Evolutionary conservation across 768 basidiomycete genomes (phyloP).

Genomic region (Daedalea quercina): DNA sequence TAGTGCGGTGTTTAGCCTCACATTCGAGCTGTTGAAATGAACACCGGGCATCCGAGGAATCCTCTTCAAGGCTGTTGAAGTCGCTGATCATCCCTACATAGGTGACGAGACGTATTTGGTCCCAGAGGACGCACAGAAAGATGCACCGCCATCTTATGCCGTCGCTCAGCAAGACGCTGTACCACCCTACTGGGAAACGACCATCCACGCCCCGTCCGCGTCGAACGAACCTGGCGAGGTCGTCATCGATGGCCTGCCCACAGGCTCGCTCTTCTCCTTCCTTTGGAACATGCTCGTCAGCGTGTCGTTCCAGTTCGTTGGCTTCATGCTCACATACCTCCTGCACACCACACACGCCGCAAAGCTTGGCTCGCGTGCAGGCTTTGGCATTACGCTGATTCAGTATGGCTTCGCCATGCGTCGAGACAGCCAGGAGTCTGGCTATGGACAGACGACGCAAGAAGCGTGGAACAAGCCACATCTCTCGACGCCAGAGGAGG

Average conservation of each 20-base stretch:
- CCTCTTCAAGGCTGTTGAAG: too few relatives aligned
- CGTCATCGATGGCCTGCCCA: slow-evolving; percentile 84
- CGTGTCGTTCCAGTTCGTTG: slow-evolving; percentile 96
- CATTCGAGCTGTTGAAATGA: too few relatives aligned
- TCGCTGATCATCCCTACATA: slow-evolving; percentile 18
- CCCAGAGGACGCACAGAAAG: slow-evolving; percentile 77
- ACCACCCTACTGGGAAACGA: slow-evolving; percentile 97
- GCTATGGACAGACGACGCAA: slow-evolving; percentile 12
- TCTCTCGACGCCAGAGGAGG: slow-evolving; percentile 38
- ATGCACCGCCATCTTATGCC: slow-evolving; percentile 89
- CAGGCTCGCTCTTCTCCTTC: slow-evolving; percentile 78
- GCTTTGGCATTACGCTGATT: slow-evolving; percentile 92
- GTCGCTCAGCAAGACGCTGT: slow-evolving; percentile 92
- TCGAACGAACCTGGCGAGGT: slow-evolving; percentile 66
- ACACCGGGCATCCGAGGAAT: too few relatives aligned
- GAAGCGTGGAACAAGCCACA: slow-evolving; percentile 27
- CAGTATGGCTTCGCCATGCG: slow-evolving; percentile 89
- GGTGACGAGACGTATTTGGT: slow-evolving; percentile 70
- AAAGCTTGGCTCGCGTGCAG: slow-evolving; percentile 87
- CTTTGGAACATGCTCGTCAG: slow-evolving; percentile 92
- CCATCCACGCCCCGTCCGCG: slow-evolving; percentile 82
- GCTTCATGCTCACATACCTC: slow-evolving; percentile 88
- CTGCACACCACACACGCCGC: slow-evolving; percentile 92
- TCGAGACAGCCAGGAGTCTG: slow-evolving; percentile 30
- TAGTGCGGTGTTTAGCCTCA: too few relatives aligned